A percentile compares a stretch with the other conserved stretches of the same genome.
These are phyloP conservation scores for Trametes coccinea DNA, from an alignment of 768 basidiomycete species.

Conservation along the genomic window DNA sequence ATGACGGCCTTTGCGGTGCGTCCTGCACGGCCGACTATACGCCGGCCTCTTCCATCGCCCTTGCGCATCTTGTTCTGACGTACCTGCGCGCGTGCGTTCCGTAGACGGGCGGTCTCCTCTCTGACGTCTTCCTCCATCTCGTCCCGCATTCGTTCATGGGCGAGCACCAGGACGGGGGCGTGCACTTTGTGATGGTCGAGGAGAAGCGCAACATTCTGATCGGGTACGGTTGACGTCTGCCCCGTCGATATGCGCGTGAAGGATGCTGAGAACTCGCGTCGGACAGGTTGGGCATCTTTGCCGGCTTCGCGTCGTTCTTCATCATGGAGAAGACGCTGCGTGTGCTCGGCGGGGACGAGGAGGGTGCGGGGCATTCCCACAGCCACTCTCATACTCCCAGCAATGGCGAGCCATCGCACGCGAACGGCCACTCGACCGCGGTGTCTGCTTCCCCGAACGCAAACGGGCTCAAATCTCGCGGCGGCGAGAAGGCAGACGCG, in stretches of 20 bases:
- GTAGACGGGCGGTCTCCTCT: slow-evolving; percentile 86
- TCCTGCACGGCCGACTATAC: neutral
- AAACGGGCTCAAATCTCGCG: slow-evolving; percentile 53
- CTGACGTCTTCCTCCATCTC: slow-evolving; percentile 90
- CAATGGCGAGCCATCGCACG: slow-evolving; percentile 35
- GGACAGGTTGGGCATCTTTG: slow-evolving; percentile 72
- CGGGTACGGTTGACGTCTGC: slow-evolving; percentile 49
- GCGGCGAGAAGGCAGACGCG: slow-evolving; percentile 32
- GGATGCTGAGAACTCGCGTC: slow-evolving; percentile 2
- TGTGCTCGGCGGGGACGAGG: slow-evolving; percentile 66
- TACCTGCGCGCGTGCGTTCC: neutral
- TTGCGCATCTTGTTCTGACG: neutral
- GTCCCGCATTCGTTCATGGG: slow-evolving; percentile 93
- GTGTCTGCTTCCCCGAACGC: slow-evolving; percentile 40
- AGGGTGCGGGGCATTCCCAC: slow-evolving; percentile 50
- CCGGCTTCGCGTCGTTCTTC: slow-evolving; percentile 89
- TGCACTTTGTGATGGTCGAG: slow-evolving; percentile 82
- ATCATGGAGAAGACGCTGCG: slow-evolving; percentile 91
- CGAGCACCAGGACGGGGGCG: slow-evolving; percentile 71
- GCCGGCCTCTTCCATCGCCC: neutral
- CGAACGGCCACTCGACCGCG: slow-evolving; percentile 46
- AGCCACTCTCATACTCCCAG: slow-evolving; percentile 63
- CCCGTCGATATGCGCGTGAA: neutral
- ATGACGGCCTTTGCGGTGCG: slow-evolving; percentile 90
- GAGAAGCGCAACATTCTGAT: slow-evolving; percentile 90